Percentiles rank a stretch among this genome's conserved stretches.
These are phyloP conservation scores for Oryza coarctata DNA, from an alignment of 176 grass and related monocot species.

Conservation along the genomic window DNA sequence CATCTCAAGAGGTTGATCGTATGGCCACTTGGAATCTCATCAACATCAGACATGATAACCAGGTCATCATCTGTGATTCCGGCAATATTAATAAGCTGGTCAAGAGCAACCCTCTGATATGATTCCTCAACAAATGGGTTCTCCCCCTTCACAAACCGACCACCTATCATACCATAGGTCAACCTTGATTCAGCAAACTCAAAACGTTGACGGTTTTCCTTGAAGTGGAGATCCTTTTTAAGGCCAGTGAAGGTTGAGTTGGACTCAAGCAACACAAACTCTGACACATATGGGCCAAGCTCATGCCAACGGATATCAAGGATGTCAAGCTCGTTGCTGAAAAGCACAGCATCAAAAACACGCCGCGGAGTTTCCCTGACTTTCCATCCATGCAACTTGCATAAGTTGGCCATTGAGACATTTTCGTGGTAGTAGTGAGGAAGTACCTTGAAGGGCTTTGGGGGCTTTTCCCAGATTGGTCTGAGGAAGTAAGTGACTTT, in stretches of 20 bases:
- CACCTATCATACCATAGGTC: slow-evolving; percentile 78
- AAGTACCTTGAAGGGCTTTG: slow-evolving; percentile 65
- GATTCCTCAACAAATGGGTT: slow-evolving; percentile 95
- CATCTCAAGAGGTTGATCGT: slow-evolving; percentile 83
- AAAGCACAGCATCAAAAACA: slow-evolving; percentile 84
- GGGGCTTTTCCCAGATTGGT: slow-evolving; percentile 84
- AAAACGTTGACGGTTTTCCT: slow-evolving; percentile 55
- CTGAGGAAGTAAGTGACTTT: slow-evolving; percentile 89
- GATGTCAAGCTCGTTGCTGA: slow-evolving; percentile 88
- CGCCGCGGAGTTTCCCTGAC: slow-evolving; percentile 69
- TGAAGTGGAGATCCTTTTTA: slow-evolving; percentile 70
- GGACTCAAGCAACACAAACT: slow-evolving; percentile 85
- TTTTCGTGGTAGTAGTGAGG: slow-evolving; percentile 84
- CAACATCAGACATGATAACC: slow-evolving; percentile 94
- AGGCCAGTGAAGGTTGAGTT: slow-evolving; percentile 90
- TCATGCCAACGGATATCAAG: slow-evolving; percentile 85
- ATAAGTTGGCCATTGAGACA: slow-evolving; percentile 71
- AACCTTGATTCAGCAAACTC: slow-evolving; percentile 70
- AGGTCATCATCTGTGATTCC: slow-evolving; percentile 75
- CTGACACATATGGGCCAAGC: slow-evolving; percentile 74
- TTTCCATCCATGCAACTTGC: slow-evolving; percentile 84
- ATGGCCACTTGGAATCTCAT: slow-evolving; percentile 88
- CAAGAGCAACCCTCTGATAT: slow-evolving; percentile 77
- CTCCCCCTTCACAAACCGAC: slow-evolving; percentile 82
- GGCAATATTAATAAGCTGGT: slow-evolving; percentile 76